A percentile compares a stretch with the other conserved stretches of the same genome.
phyloP scores from a whole-genome alignment of 75 land plant species.

The Ceratopteris richardii region DNA sequence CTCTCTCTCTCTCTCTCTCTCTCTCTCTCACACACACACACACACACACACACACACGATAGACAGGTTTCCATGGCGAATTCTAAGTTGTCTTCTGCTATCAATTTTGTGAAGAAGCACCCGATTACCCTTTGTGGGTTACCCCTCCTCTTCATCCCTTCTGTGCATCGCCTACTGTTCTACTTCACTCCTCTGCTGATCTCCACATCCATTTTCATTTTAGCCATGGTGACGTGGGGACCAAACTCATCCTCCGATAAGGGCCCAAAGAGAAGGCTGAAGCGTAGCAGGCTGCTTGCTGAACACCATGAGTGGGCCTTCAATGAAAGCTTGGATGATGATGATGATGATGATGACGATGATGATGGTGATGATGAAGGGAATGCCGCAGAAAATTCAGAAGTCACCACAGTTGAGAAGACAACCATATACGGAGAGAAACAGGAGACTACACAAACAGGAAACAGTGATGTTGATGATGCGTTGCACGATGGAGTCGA shows the following conservation, averaged over 20 bases:
- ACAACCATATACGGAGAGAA: background rate
- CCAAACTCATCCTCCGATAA: no score
- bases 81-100: background rate
- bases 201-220: background rate
- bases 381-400: background rate
- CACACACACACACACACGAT: no score
- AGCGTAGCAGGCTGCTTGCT: no score
- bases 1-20: no score
- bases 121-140: background rate
- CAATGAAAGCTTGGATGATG: background rate
- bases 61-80: no score
- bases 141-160: background rate
- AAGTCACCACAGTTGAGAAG: background rate
- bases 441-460: background rate
- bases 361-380: background rate
- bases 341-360: background rate
- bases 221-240: background rate
- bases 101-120: background rate
- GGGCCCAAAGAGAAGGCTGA: no score
- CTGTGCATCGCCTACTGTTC: background rate
- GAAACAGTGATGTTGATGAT: background rate
- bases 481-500: background rate
- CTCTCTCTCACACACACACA: no score
- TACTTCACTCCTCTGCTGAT: background rate
- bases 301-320: no score